Conservation (phyloP, 331 rosid species). For the Acacia concinna region DNA sequence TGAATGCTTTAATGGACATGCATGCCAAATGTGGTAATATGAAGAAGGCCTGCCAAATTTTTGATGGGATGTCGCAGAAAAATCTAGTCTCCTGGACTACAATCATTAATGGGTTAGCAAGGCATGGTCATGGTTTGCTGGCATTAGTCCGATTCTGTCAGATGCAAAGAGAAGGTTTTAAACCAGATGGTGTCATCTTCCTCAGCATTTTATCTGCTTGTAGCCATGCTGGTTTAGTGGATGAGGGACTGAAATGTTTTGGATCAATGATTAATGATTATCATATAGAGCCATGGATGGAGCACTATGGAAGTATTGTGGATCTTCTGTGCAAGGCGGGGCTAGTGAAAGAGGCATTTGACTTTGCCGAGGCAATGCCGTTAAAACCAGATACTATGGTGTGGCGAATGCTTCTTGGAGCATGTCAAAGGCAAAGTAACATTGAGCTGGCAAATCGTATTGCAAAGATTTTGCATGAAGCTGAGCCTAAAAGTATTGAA, state of each 20-base stretch:
- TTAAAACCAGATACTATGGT: constrained; percentile 8
- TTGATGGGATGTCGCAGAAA: constrained; percentile 9
- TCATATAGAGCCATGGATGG: constrained; percentile 21
- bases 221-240: constrained; percentile 2
- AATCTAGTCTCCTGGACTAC: constrained; percentile 17
- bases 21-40: constrained; percentile 20
- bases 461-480: background rate
- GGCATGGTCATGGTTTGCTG: background rate
- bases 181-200: constrained; percentile 12
- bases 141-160: constrained; percentile 13
- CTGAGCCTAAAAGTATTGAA: constrained; percentile 4
- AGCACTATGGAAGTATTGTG: constrained; percentile 6
- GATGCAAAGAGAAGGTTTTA: constrained; percentile 24
- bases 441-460: background rate
- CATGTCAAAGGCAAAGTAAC: constrained; percentile 8
- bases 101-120: background rate
- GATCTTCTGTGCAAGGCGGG: constrained; percentile 16
- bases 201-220: constrained; percentile 10
- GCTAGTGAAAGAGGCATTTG: constrained; percentile 8
- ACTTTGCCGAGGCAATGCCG: constrained; percentile 24
- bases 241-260: constrained; percentile 18
- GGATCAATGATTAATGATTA: background rate
- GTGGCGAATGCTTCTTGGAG: constrained; percentile 10
- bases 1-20: constrained; percentile 17
- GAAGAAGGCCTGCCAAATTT: constrained; percentile 7